A percentile compares a stretch with the other conserved stretches of the same genome.
Conservation (phyloP, 2,329 filamentous ascomycete species). For the Penicillium occitanis region DNA sequence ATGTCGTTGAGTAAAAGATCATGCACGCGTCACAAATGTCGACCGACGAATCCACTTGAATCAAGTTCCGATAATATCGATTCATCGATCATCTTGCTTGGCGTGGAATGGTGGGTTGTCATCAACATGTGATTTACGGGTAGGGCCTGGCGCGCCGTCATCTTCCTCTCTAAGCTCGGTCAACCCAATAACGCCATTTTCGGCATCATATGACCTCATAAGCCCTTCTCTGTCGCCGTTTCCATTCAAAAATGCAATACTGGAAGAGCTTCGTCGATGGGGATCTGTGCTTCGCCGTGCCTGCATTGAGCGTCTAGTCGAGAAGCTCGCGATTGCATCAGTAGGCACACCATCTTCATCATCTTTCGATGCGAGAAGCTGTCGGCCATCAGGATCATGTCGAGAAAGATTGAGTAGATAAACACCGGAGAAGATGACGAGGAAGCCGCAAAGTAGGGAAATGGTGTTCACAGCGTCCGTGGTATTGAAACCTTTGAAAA, state of each 20-base stretch:
- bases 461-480: conserved; percentile 88
- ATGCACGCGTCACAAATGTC: conserved; percentile 12
- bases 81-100: conserved; percentile 35
- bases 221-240: conserved; percentile 72
- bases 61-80: conserved; percentile 16
- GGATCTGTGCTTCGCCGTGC: conserved; percentile 67
- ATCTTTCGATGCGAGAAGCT: conserved; percentile 58
- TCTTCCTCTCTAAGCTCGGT: conserved; percentile 76
- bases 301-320: conserved; percentile 93
- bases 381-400: conserved; percentile 78
- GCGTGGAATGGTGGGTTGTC: conserved; percentile 29
- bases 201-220: conserved; percentile 86
- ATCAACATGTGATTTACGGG: conserved; percentile 32
- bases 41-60: conserved; percentile 18
- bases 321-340: conserved; percentile 83
- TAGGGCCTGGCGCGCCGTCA: conserved; percentile 53
- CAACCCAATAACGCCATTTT: conserved; percentile 73
- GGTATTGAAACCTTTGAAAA: conserved; percentile 95
- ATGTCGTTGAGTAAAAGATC: conserved; percentile 19
- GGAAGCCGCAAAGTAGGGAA: conserved; percentile 86
- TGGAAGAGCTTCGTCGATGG: conserved; percentile 61
- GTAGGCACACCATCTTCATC: conserved; percentile 74
- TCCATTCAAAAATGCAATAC: conserved; percentile 57
- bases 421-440: conserved; percentile 92
- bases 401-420: conserved; percentile 96